phyloP scores from a whole-genome alignment of 2,329 filamentous ascomycete genomes.

The Xylaria sp. region DNA sequence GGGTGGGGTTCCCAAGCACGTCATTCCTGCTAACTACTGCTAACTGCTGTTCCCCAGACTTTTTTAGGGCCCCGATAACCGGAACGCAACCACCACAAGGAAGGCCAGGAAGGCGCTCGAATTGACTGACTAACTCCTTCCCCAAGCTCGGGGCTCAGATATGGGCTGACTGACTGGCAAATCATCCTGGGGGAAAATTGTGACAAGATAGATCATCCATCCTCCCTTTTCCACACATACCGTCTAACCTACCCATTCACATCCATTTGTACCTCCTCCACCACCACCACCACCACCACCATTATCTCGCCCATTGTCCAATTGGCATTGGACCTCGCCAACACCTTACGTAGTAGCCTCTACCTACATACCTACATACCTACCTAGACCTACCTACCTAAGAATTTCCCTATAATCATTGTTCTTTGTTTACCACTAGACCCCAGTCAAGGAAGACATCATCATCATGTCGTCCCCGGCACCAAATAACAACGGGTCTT shows the following conservation, averaged over 20 bases:
- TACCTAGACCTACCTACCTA: background rate
- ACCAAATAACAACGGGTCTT: slow-evolving; percentile 40
- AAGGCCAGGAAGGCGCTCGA: too few species aligned
- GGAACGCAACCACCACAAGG: slow-evolving; percentile 25
- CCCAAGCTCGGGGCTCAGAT: background rate
- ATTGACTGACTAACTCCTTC: too few species aligned
- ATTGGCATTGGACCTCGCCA: background rate
- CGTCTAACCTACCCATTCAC: background rate
- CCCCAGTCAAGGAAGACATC: background rate
- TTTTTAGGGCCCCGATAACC: slow-evolving; percentile 37
- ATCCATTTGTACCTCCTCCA: background rate
- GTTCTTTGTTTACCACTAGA: background rate
- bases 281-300: background rate
- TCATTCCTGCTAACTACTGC: slow-evolving; percentile 36
- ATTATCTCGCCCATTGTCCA: background rate
- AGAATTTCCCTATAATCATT: background rate
- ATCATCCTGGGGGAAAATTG: background rate
- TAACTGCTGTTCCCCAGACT: slow-evolving; percentile 33
- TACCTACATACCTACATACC: background rate
- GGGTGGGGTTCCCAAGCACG: slow-evolving; percentile 34
- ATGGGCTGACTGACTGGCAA: too few species aligned
- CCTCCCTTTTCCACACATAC: background rate
- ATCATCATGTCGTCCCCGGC: slow-evolving; percentile 36
- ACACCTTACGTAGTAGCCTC: background rate
- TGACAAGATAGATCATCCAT: background rate